Base-by-base conservation (phyloP, 2,329 filamentous ascomycete genomes). In the Phaeosphaeriaceae sp. region DNA sequence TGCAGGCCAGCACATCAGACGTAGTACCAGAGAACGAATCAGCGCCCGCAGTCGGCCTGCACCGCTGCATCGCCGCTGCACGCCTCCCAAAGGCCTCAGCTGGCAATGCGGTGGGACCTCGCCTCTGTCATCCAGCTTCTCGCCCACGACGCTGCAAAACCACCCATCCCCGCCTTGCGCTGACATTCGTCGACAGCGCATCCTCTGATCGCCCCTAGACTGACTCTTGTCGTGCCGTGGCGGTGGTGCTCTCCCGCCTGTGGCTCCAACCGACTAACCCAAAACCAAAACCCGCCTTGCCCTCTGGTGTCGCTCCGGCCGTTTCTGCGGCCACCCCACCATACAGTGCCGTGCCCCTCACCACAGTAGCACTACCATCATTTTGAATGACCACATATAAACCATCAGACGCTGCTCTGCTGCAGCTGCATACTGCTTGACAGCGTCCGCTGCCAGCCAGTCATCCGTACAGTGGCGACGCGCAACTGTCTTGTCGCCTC, bases 81-180 rank as follows among this genome's bases (percentile, higher is more conserved):
- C 54, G 48, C 54, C 56, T 48, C 58, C 58, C 67, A 62, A 63
- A 63, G 54, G 49, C 62, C 64, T 70, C 66, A 64, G 59, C 62
- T 52, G 19, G 51, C 24, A 44, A 53, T 36, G 27, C 51, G 50
- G 50, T 52, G 40, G 41, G 33, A 31, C 22, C 25, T 42, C 24
- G 20, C 31, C 31, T 36, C 31, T 36, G 9, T 36, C 31, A 36
- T 36, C 31, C 31, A 36, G 31, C 31, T 36, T 36, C 31, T 24
- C 56, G 54, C 54, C 56, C 60, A 59, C 56, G 11, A 19, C 44
- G 45, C 31, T 54, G 45, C 48, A 42, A 52, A 42, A 50, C 60
- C 48, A 54, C 58, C 56, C 60, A 66, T 61, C 60, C 62, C 61
- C 61, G 59, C 58, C 57, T 47, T 54, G 53, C 54, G 24, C 57